These are phyloP conservation scores for Polytrichum commune DNA, from an alignment of 225 moss, liverwort and hornwort species.

Conservation along the genomic window DNA sequence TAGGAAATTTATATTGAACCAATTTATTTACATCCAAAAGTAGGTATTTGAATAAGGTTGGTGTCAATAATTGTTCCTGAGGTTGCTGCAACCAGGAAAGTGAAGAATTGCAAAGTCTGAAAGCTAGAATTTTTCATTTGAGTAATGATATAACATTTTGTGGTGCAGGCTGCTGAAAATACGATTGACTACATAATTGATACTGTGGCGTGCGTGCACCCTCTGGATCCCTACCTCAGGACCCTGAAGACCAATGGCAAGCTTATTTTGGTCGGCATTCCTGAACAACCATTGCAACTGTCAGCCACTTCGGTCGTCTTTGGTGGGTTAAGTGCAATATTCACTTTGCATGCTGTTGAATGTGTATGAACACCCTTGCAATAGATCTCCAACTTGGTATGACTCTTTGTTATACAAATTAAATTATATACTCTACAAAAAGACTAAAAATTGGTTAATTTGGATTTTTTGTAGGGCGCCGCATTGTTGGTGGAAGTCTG, in stretches of 20 bases:
- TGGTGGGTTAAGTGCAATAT: constrained; percentile 19
- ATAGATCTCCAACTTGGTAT: background rate
- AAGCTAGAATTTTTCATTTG: too few species aligned
- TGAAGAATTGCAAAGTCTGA: too few species aligned
- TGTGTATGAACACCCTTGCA: background rate
- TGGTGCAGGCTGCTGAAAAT: constrained; percentile 27
- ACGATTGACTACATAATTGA: constrained; percentile 51
- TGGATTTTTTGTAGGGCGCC: constrained; percentile 28
- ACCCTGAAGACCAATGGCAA: constrained; percentile 50
- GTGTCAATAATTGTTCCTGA: too few species aligned
- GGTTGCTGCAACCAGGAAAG: too few species aligned
- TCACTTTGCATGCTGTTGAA: too few species aligned
- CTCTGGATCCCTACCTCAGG: constrained; percentile 36
- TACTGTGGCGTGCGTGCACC: constrained; percentile 38
- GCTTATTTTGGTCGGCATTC: constrained; percentile 43
- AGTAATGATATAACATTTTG: too few species aligned
- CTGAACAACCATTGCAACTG: constrained; percentile 35
- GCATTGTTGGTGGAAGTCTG: constrained; percentile 39
- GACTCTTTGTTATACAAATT: too few species aligned
- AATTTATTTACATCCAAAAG: too few species aligned
- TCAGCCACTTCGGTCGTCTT: constrained; percentile 22
- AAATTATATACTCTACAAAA: too few species aligned
- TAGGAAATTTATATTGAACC: too few species aligned
- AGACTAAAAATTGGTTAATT: too few species aligned
- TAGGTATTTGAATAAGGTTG: too few species aligned